A percentile compares a stretch with the other conserved stretches of the same genome.
phyloP scores from a whole-genome alignment of 1,284 basidiomycete species.

The Laetiporus sulphureus region DNA sequence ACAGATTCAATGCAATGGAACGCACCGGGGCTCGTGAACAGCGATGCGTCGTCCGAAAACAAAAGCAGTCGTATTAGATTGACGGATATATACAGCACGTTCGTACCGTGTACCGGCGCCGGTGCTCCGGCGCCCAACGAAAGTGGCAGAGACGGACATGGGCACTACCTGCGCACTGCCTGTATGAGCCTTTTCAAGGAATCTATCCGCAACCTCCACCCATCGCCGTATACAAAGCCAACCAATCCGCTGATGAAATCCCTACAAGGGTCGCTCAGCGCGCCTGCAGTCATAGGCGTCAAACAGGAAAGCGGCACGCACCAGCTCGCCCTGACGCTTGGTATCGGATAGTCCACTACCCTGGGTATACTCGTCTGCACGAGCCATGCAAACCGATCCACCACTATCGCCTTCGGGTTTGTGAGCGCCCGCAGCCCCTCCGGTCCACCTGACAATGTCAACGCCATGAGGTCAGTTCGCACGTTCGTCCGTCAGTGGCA shows the following conservation, averaged over 20 bases:
- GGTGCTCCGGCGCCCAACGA: too few species aligned
- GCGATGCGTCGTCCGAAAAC: too few species aligned
- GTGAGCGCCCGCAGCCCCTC: slow-evolving; percentile 88
- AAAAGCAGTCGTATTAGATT: too few species aligned
- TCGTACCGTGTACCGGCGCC: too few species aligned
- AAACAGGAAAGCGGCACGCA: slow-evolving; percentile 40
- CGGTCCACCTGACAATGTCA: slow-evolving; percentile 59
- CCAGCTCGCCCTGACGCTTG: slow-evolving; percentile 75
- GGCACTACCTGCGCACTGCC: slow-evolving; percentile 19
- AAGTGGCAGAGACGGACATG: slow-evolving; percentile 1
- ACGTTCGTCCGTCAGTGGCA: neutral
- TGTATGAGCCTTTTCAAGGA: slow-evolving; percentile 36
- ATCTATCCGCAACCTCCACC: slow-evolving; percentile 54
- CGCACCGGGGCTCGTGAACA: too few species aligned
- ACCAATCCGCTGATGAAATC: slow-evolving; percentile 73
- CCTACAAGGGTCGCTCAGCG: slow-evolving; percentile 36
- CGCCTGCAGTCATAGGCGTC: too few species aligned
- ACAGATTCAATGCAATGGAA: too few species aligned
- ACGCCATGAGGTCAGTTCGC: neutral
- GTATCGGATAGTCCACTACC: slow-evolving; percentile 82
- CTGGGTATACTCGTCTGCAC: slow-evolving; percentile 85
- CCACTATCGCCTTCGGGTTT: slow-evolving; percentile 81
- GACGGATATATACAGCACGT: slow-evolving; percentile 1
- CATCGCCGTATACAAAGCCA: slow-evolving; percentile 68
- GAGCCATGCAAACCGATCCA: slow-evolving; percentile 78